Evolutionary conservation across 345 rosid species (phyloP).

Genomic region (Brassica juncea): DNA sequence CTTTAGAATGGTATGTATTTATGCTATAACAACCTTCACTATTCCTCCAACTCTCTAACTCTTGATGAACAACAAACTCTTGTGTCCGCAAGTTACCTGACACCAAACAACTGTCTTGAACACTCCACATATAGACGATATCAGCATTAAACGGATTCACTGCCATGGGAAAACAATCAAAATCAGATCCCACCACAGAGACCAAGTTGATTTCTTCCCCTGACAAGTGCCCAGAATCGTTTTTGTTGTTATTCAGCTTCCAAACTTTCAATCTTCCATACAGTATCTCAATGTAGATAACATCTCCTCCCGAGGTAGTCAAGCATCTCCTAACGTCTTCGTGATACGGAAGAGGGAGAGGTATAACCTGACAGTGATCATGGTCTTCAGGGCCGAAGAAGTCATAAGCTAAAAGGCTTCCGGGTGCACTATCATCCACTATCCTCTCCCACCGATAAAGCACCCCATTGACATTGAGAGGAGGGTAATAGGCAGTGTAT

Average conservation of each 20-base stretch:
- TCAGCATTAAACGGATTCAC: conserved; percentile 6
- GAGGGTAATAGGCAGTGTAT: neutral
- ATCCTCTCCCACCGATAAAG: neutral
- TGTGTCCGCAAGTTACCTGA: neutral
- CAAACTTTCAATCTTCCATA: neutral
- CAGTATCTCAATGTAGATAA: neutral
- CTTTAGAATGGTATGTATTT: neutral
- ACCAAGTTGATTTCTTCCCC: neutral
- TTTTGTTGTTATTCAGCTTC: neutral
- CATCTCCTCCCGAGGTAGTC: conserved; percentile 16
- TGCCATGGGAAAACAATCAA: conserved; percentile 4
- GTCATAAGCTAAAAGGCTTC: neutral
- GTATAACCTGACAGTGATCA: neutral
- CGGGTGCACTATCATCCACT: neutral
- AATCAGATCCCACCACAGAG: neutral
- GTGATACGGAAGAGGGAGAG: neutral
- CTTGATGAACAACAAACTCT: neutral
- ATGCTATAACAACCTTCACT: neutral
- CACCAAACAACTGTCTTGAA: neutral
- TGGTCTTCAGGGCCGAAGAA: neutral
- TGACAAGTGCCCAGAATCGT: neutral
- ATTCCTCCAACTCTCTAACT: neutral
- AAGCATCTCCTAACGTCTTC: conserved; percentile 8
- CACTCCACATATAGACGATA: conserved; percentile 9
- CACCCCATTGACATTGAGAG: neutral